phyloP scores from a whole-genome alignment of 129 eudicot species.

The Kitagawia praeruptora region DNA sequence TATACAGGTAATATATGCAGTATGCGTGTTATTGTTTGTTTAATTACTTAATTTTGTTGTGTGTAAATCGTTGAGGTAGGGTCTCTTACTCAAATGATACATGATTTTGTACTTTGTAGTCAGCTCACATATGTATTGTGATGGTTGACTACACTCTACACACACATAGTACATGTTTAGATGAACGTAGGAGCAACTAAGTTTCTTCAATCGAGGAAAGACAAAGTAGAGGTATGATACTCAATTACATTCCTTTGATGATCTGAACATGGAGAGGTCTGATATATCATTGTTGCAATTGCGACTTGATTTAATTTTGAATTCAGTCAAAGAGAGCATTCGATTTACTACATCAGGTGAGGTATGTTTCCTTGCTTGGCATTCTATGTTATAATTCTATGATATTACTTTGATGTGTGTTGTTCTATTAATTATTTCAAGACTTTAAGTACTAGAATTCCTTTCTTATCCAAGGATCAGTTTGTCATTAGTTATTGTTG shows the following conservation, averaged over 20 bases:
- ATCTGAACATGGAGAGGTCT: slow-evolving; percentile 4
- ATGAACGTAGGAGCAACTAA: too few relatives aligned
- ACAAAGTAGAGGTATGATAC: too few relatives aligned
- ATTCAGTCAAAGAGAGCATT: slow-evolving; percentile 20
- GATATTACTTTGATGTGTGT: neutral
- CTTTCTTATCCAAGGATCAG: neutral
- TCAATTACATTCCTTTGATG: slow-evolving; percentile 15
- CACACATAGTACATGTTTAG: too few relatives aligned
- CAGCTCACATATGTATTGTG: too few relatives aligned
- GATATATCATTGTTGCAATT: slow-evolving; percentile 9
- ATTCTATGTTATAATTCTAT: neutral
- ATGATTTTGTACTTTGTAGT: too few relatives aligned
- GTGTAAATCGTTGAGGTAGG: too few relatives aligned
- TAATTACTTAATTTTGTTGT: too few relatives aligned
- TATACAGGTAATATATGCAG: too few relatives aligned
- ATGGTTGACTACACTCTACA: too few relatives aligned
- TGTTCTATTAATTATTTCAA: neutral
- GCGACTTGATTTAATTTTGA: slow-evolving; percentile 17
- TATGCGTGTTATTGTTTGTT: too few relatives aligned
- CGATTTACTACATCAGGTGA: slow-evolving; percentile 17
- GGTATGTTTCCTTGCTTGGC: slow-evolving; percentile 11
- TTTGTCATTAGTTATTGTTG: neutral
- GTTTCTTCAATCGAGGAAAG: too few relatives aligned
- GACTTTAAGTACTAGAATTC: neutral
- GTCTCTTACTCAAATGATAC: too few relatives aligned